A percentile compares a stretch with the other conserved stretches of the same genome.
These are phyloP conservation scores for Diplosphaera chodatii DNA, from an alignment of 139 green algal species.

Conservation along the genomic window DNA sequence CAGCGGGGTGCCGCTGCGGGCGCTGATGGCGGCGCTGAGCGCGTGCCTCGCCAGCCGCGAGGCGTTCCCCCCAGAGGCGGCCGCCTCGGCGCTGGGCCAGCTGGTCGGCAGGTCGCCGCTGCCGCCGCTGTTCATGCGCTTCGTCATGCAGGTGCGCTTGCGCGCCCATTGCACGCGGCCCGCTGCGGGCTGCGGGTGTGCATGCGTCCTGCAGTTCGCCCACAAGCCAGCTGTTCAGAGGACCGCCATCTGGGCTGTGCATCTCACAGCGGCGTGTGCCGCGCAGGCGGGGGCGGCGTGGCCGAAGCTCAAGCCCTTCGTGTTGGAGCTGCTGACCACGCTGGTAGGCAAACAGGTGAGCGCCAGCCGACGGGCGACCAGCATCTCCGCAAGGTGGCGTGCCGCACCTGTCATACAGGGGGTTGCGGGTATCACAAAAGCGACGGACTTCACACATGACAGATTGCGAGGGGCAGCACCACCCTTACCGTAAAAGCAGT, in stretches of 20 bases:
- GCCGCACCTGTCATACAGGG: no score
- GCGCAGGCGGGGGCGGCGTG: conserved; percentile 28
- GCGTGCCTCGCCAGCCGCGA: conserved; percentile 39
- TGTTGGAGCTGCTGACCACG: conserved; percentile 52
- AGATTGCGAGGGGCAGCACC: no score
- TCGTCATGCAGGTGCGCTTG: conserved; percentile 40
- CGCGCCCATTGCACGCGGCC: no score
- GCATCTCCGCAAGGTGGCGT: no score
- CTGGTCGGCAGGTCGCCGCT: conserved; percentile 29
- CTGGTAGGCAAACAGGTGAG: conserved; percentile 50
- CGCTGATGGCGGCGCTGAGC: conserved; percentile 50
- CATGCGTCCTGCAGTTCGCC: no score
- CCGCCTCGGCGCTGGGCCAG: conserved; percentile 15
- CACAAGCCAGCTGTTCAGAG: no score
- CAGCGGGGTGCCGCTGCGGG: conserved; percentile 21
- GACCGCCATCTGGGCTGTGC: no score
- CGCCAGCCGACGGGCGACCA: no score
- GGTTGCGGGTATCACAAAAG: no score
- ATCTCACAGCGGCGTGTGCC: background rate
- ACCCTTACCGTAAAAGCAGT: no score
- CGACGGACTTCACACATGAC: no score
- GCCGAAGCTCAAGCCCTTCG: conserved; percentile 41
- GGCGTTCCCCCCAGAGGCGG: conserved; percentile 38
- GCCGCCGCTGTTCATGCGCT: conserved; percentile 64
- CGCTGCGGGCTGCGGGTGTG: no score